Conservation (phyloP, 2,329 filamentous ascomycete species). For the Aureobasidium sp. region DNA sequence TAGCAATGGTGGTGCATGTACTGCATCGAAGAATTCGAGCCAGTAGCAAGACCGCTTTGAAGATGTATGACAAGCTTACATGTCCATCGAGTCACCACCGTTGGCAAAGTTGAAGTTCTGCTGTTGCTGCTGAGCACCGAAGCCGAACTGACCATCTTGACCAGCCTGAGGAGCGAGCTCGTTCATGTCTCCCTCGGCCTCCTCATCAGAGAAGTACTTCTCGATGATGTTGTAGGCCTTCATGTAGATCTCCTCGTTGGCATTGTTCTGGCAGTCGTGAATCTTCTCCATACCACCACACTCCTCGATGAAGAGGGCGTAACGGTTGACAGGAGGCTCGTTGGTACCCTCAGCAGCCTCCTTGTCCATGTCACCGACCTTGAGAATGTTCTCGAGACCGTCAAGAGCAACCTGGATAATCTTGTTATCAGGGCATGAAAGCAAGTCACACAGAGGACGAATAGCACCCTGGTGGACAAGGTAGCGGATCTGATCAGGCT, state of each 20-base stretch:
- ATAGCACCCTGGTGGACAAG: constrained; percentile 91
- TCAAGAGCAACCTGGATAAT: constrained; percentile 98
- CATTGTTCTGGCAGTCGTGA: constrained; percentile 99
- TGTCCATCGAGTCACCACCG: constrained; percentile 66
- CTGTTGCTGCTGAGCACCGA: constrained; percentile 64
- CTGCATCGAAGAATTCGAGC: neutral
- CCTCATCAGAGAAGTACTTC: constrained; percentile 99
- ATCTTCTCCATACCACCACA: constrained; percentile 99
- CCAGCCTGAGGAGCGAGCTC: constrained; percentile 66
- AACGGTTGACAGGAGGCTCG: constrained; percentile 81
- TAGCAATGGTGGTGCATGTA: neutral
- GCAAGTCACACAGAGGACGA: constrained; percentile 90
- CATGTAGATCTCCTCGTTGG: constrained; percentile 99
- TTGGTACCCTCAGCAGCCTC: constrained; percentile 68
- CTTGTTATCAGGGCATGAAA: constrained; percentile 97
- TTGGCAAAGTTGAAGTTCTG: constrained; percentile 93
- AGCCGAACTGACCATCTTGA: constrained; percentile 71
- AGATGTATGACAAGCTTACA: constrained; percentile 23
- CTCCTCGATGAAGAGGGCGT: constrained; percentile 96
- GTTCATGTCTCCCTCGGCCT: constrained; percentile 75
- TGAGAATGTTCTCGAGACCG: constrained; percentile 97
- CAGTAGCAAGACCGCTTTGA: neutral
- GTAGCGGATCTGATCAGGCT: constrained; percentile 97
- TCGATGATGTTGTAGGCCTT: constrained; percentile 99
- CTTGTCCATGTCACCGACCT: constrained; percentile 98